phyloP scores from a whole-genome alignment of 805 yeast genomes.

The Candida succiphila region DNA sequence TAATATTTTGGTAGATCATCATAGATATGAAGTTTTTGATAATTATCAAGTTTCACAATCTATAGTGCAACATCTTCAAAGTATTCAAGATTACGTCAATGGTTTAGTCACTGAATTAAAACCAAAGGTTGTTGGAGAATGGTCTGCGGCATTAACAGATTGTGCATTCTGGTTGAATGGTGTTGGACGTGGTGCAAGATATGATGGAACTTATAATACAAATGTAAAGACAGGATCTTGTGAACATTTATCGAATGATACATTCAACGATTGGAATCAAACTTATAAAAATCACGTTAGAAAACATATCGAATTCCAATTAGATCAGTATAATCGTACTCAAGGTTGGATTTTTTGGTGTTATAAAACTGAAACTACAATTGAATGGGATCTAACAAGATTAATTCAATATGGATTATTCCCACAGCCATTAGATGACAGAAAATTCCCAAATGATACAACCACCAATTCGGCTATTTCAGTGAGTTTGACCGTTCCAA shows the following conservation, averaged over 20 bases:
- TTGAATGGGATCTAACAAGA: conserved; percentile 56
- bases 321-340: conserved; percentile 35
- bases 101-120: conserved; percentile 28
- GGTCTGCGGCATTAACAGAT: conserved; percentile 88
- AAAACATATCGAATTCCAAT: conserved; percentile 49
- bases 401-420: conserved; percentile 41
- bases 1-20: conserved; percentile 79
- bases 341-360: conserved; percentile 70
- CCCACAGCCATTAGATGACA: conserved; percentile 54
- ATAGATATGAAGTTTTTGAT: conserved; percentile 83
- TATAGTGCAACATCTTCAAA: conserved; percentile 51
- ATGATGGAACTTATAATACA: conserved; percentile 45
- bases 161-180: conserved; percentile 88
- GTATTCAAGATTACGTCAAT: conserved; percentile 41
- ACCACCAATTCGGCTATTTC: conserved; percentile 1
- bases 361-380: conserved; percentile 54
- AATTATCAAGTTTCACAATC: conserved; percentile 43
- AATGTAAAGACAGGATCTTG: conserved; percentile 51
- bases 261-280: conserved; percentile 34
- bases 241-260: too few species aligned
- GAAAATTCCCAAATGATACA: conserved; percentile 68
- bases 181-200: conserved; percentile 74
- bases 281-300: conserved; percentile 35
- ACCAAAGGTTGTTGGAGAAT: conserved; percentile 69
- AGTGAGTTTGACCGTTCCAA: conserved; percentile 7